Percentiles rank a stretch among this genome's conserved stretches.
Conservation (phyloP, 148 eudicot species). For the Vaccinium vitisidaea region DNA sequence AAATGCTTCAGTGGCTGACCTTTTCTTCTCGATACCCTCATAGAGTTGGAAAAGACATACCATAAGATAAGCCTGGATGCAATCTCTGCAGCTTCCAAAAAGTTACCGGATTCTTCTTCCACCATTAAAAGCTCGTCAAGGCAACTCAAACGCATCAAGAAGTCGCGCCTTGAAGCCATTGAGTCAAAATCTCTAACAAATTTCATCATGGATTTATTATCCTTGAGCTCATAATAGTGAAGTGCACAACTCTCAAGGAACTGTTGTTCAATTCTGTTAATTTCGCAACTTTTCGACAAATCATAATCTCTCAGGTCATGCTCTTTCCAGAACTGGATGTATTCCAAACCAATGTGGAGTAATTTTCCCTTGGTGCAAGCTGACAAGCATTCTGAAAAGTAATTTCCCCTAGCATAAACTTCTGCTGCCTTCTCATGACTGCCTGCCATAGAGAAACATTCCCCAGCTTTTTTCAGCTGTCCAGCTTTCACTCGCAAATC, state of each 20-base stretch:
- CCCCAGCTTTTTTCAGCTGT: constrained; percentile 45
- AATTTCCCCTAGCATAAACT: constrained; percentile 53
- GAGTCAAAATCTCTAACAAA: constrained; percentile 57
- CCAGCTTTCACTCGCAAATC: constrained; percentile 53
- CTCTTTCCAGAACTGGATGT: constrained; percentile 57
- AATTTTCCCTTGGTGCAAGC: constrained; percentile 54
- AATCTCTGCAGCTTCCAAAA: constrained; percentile 53
- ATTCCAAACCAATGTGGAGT: constrained; percentile 52
- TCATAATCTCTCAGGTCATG: constrained; percentile 8
- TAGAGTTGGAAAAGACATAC: constrained; percentile 37
- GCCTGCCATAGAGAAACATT: constrained; percentile 59
- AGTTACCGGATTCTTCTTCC: constrained; percentile 62
- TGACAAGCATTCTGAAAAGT: constrained; percentile 49
- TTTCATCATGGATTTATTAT: constrained; percentile 54
- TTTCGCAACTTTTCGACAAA: constrained; percentile 19
- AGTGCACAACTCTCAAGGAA: constrained; percentile 66
- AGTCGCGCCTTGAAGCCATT: constrained; percentile 42
- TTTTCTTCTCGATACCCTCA: constrained; percentile 37
- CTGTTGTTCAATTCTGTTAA: constrained; percentile 43
- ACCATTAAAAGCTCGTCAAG: constrained; percentile 56
- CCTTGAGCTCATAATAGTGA: constrained; percentile 32
- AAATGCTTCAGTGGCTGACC: constrained; percentile 64
- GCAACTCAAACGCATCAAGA: constrained; percentile 42
- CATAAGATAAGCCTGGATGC: constrained; percentile 41
- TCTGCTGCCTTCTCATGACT: constrained; percentile 53